Base-by-base conservation (phyloP, 345 rosid genomes). In the Kandelia obovata region DNA sequence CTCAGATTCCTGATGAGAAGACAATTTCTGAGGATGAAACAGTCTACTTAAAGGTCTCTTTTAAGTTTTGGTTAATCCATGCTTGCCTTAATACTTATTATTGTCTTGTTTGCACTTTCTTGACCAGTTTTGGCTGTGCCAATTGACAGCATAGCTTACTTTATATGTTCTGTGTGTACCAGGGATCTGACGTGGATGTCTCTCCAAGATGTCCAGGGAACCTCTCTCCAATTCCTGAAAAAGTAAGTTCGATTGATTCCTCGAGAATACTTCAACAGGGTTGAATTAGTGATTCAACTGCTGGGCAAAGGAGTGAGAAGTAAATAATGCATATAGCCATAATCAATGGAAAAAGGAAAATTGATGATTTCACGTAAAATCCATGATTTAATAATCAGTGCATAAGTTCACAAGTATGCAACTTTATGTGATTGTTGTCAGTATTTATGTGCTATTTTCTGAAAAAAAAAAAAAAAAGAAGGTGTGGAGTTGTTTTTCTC, bases 1-100 rank as follows among this genome's bases (percentile, higher is more conserved):
- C 72, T 69, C 71, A 75, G 53, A 66, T 62, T 49, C 0, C 69
- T 65, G 84, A 64, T 31, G 92, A 82, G 78, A 79, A 85, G 69
- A 80, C 81, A 64, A 83, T 78, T 61, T 32, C 75, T 27, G 92
- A 91, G 75, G 87, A 83, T 1, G 85, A 80, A 61, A 64, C 19
- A 4, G 58, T 53, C 8, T 6, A 57, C 75, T 72, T 80, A 37
- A 85, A 88, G 90, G 91, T 87, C 51, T 59, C 37, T 4, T 60
- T 73, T 69, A 16, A 39, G 46, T 39, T 39, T 10, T 39, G 46
- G n/a, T 64, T 20, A 59, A 53, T 39, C 3, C 39, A 15, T 58
- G 35, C 49, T 57, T 55, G 30, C 49, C 55, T 49, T 66, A 20
- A 23, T 6, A 61, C 63, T 30, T 51, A 2, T 63, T 26, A 39